Base-by-base conservation (phyloP, 1,284 basidiomycete genomes). In the Ganoderma lucidum region DNA sequence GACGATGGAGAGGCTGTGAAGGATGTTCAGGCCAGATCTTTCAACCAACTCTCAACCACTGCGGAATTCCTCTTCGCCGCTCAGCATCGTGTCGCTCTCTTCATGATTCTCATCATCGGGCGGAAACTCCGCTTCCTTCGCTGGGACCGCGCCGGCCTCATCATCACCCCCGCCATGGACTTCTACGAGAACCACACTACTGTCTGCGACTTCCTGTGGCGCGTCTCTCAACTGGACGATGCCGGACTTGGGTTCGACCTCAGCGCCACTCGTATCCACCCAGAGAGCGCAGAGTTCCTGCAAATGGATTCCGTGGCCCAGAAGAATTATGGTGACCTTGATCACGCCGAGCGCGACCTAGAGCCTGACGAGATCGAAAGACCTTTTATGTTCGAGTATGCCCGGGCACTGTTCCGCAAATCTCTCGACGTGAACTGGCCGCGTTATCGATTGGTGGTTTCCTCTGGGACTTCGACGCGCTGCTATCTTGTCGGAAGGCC, bases 401-500 rank as follows among this genome's bases (percentile, higher is more conserved):
- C 48, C 17, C 56, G 56, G 5, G 17, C 42, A 17, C 3, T 35
- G 2, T 68, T 68, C 42, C n/a, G 23, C 1, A 23, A 63, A 3
- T 58, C 55, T 8, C 39, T 68, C 39, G 30, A 6, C 6, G 39
- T n/a, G 1, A 30, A 39, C 5, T 60, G 56, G 41, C 62, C 66
- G 15, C 62, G 62, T 15, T 60, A 64, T 41, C 35, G 23, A 10
- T 32, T 68, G 9, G 9, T 37, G 37, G 66, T 64, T 5, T 9
- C 28, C 5, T 17, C 19, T 19, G 42, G 44, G 5, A 32, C 32
- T 5, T 9, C 28, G 6, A 42, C 32, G 35, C 30, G 23, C 14
- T 19, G 68, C 9, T 68, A 68, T 59, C 67, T 71, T 1, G 62
- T 71, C 19, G 59, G 63, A 15, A 64, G 55, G 15, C 70, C 70